Evolutionary conservation across 306 rosid genomes (phyloP).

Genomic region (Biancaea sappan): DNA sequence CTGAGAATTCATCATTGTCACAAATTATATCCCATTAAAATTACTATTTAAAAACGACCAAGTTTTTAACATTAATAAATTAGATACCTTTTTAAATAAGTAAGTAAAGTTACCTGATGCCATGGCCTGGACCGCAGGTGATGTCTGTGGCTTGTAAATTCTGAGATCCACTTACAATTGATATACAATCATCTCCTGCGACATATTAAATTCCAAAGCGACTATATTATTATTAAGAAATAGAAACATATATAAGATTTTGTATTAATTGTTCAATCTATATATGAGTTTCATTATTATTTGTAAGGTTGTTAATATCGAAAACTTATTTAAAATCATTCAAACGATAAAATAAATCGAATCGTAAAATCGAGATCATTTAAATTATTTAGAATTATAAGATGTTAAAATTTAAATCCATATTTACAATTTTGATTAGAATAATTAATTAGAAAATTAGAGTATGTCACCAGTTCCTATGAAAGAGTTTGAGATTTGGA

Average conservation of each 20-base stretch:
- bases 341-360: too few species aligned
- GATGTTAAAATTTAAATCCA: too few species aligned
- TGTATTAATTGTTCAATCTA: too few species aligned
- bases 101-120: constrained; percentile 57
- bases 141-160: constrained; percentile 56
- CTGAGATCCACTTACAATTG: constrained; percentile 68
- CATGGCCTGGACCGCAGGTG: constrained; percentile 92
- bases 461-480: constrained; percentile 67
- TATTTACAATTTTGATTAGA: too few species aligned
- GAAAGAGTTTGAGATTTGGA: constrained; percentile 51
- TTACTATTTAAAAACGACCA: too few species aligned
- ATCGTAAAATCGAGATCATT: too few species aligned
- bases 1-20: constrained; percentile 39
- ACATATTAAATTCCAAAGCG: constrained; percentile 5
- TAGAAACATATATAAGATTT: neutral
- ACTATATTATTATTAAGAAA: neutral
- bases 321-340: too few species aligned
- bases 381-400: too few species aligned
- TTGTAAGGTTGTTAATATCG: too few species aligned
- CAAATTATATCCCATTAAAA: neutral
- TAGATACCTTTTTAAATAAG: neutral
- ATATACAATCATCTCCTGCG: constrained; percentile 87
- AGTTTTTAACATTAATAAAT: neutral
- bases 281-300: neutral
- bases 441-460: too few species aligned